Base-by-base conservation (phyloP, 139 green algal genomes). In the Coccomyxa sp. region DNA sequence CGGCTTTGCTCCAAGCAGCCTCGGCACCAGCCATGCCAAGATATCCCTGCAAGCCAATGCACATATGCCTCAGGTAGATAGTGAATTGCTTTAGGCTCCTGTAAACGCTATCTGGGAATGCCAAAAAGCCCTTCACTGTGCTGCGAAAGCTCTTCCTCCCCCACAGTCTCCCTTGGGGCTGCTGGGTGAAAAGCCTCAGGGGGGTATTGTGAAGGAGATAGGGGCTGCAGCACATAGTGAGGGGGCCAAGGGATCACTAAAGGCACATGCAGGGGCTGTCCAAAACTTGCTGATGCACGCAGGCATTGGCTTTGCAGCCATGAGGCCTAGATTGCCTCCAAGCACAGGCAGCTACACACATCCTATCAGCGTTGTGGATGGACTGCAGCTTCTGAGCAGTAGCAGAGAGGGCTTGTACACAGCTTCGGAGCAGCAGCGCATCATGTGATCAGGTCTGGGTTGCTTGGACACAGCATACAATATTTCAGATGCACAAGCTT, bases 1-100 rank as follows among this genome's bases (percentile, higher is more conserved):
- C 34, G 22, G 29, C 33, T 82, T 81, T 6, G 85, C 83, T 22
- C 89, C 87, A 35, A 94, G 82, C 39, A 92, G 71, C 27, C 79
- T 77, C 8, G 88, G 85, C 9, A 92, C 70, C 68, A 94, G 78
- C 75, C 58, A 34, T 18, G 73, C 22, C 58, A 88, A 70, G 27
- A 31, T 16, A 37, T 80, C 76, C 76, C 76, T 80, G 76, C 38
- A 33, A 10, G 31, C 38, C 7, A 34, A 37, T 36, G 10, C 64
- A 71, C n/a, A 5, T 22, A 64, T 64, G 50, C 22, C 27, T 64
- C 50, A 3, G 50, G 27, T 22, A 6, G 18, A 64, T 6, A 2
- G 2, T 22, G 27, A 58, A 58, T 10, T 14, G 12, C 14, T 10
- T 27, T 14, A 58, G 12, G 44, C 44, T 58, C 44, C 44, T 58